Evolutionary conservation across 2,329 filamentous ascomycete genomes (phyloP).

Genomic region (Penicillium italicum): DNA sequence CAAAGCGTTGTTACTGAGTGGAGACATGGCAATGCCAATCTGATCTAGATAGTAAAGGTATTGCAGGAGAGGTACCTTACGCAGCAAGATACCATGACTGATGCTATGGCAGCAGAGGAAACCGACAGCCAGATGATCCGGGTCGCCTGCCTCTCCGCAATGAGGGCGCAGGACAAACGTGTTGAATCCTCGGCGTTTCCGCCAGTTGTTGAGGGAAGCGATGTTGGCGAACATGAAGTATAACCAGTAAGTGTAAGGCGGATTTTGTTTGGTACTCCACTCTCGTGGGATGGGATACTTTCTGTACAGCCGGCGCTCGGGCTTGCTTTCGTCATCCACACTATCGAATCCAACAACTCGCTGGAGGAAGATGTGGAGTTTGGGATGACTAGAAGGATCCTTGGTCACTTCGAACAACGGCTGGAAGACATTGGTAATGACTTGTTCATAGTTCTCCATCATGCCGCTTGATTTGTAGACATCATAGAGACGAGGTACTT

Average conservation of each 20-base stretch:
- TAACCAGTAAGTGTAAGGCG: constrained; percentile 98
- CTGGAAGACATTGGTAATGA: constrained; percentile 86
- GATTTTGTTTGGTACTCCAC: constrained; percentile 92
- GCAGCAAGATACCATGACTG: constrained; percentile 84
- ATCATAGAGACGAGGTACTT: constrained; percentile 90
- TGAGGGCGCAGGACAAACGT: constrained; percentile 91
- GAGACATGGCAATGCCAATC: constrained; percentile 99
- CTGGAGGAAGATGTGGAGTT: constrained; percentile 91
- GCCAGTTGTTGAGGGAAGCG: constrained; percentile 84
- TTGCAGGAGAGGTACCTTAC: constrained; percentile 90
- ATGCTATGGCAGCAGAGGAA: constrained; percentile 94
- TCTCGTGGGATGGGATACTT: constrained; percentile 89
- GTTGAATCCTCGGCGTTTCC: constrained; percentile 88
- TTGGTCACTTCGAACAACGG: constrained; percentile 93
- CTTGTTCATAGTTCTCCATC: constrained; percentile 85
- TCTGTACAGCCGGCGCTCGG: constrained; percentile 86
- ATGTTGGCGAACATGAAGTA: constrained; percentile 97
- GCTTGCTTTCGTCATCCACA: constrained; percentile 97
- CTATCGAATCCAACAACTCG: constrained; percentile 95
- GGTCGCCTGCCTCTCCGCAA: constrained; percentile 94
- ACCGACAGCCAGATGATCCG: constrained; percentile 89
- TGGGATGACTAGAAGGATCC: constrained; percentile 79
- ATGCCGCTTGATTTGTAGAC: constrained; percentile 87
- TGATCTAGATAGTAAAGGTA: constrained; percentile 98
- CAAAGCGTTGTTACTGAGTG: constrained; percentile 92